Evolutionary conservation across 202 grass and related monocot species (phyloP), one percentile per base, ranked within the genome.

Genomic region (Setaria viridis): DNA sequence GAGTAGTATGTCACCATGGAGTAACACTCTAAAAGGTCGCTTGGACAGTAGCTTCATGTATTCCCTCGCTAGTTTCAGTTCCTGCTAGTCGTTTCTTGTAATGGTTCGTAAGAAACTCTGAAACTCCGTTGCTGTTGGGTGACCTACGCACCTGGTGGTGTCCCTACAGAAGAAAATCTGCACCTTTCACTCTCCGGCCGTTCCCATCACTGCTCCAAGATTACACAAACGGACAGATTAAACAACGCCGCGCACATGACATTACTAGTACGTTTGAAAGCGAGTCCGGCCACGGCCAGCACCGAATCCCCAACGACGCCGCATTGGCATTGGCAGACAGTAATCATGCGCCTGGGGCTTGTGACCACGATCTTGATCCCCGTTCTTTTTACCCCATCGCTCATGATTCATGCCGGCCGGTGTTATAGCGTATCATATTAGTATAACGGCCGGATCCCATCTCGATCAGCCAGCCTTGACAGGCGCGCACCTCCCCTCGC

Each of bases 281-380:
- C 59, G 25, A 29, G 50, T 1, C 53, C 8, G 9, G 39, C 4
- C 39, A 41, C 39, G 64, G 29, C 2, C 30, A 32, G 87, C 77
- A 64, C 83, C 88, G 78, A 85, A 85, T 82, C 79, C 87, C 82
- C 9, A 71, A 2, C 25, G 11, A 32, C 29, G 25, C 3, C 33
- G 54, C 12, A 54, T 32, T 20, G 54, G 75, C 67, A 70, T 86
- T 63, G 79, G 25, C 54, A 76, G 88, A 82, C 79, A 75, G 41
- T 64, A 86, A 89, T 89, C 78, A 89, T 82, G 42, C 9, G 29
- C 83, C 77, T 70, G n/a, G 35, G 77, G 16, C 16, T 21, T 47
- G 74, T 37, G 11, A 42, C 74, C 59, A 71, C 78, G 83, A 82
- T 86, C 58, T 85, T 80, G 83, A 82, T 86, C 88, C 78, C 65